phyloP scores from a whole-genome alignment of 2,329 filamentous ascomycete genomes.

The Verticillium albo-atrum region DNA sequence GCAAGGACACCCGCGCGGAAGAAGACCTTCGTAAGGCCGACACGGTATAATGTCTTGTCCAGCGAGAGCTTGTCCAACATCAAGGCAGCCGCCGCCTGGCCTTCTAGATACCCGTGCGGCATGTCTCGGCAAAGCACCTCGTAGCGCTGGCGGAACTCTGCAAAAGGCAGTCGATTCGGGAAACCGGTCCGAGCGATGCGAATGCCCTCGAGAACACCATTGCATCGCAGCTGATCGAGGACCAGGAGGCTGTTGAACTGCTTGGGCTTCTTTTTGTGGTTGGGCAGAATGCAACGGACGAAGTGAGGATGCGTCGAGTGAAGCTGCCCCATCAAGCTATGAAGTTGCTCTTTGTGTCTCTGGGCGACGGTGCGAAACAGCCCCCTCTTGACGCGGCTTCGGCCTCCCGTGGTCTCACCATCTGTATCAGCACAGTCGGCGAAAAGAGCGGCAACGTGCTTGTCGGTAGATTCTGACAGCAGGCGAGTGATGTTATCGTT shows the following conservation, averaged over 20 bases:
- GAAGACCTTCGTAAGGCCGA: constrained; percentile 96
- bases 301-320: constrained; percentile 98
- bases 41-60: constrained; percentile 82
- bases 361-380: constrained; percentile 96
- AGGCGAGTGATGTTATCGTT: constrained; percentile 96
- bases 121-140: constrained; percentile 88
- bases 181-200: constrained; percentile 95
- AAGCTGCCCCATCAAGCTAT: constrained; percentile 89
- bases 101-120: constrained; percentile 87
- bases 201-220: constrained; percentile 98
- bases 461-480: constrained; percentile 75
- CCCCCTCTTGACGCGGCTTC: constrained; percentile 90
- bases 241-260: constrained; percentile 90
- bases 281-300: constrained; percentile 94
- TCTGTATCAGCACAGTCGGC: constrained; percentile 80
- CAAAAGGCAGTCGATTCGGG: constrained; percentile 86
- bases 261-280: constrained; percentile 96
- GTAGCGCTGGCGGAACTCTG: constrained; percentile 92
- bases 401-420: constrained; percentile 65
- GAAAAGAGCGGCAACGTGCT: constrained; percentile 81
- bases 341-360: constrained; percentile 95
- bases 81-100: constrained; percentile 75
- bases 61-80: constrained; percentile 88
- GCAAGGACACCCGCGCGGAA: constrained; percentile 94
- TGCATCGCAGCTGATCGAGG: constrained; percentile 93